Evolutionary conservation across 805 yeast genomes (phyloP), one percentile per base, ranked within the genome.

Genomic region (Isabelozyma rhagii): DNA sequence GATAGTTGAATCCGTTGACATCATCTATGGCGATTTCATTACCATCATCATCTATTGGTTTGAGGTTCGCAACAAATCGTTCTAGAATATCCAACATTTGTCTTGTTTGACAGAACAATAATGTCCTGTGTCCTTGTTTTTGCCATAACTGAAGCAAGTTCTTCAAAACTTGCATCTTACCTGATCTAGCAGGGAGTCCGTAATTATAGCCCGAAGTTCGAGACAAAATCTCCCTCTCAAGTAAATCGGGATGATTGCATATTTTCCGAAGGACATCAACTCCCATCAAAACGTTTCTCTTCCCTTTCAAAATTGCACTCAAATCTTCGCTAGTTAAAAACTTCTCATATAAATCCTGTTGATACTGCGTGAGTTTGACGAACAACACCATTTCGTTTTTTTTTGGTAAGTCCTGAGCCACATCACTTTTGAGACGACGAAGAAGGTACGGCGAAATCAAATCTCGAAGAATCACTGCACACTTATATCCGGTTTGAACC

Each of bases 241-340:
- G 83, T 49, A 94, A 71, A 65, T 94, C 97, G 0, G 99, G 99
- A 72, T 94, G 98, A 64, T 94, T 94, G 66, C 99, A 94, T 1
- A 94, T 89, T 63, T 94, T 94, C 51, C 98, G 77, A 48, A 94
- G 65, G 21, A 89, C 80, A 66, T 93, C 97, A 36, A 94, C 93
- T 0, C 98, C 98, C 76, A 78, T 88, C 41, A 94, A 72, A 4
- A 91, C 89, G 58, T 91, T 89, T 47, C 96, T 69, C 58, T 80
- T 84, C 1, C 97, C 97, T 17, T 79, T 78, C 46, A 84, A 68
- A 34, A 90, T 89, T 39, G 89, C 83, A 17, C 71, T 70, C 57
- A 91, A 66, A 51, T 93, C 98, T 39, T 82, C 87, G 10, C 96
- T 85, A 27, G 81, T 81, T 45, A 94, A 66, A 57, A 91, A 93